Base-by-base conservation (phyloP, 2,329 filamentous ascomycete genomes). In the Aquanectria penicillioides region DNA sequence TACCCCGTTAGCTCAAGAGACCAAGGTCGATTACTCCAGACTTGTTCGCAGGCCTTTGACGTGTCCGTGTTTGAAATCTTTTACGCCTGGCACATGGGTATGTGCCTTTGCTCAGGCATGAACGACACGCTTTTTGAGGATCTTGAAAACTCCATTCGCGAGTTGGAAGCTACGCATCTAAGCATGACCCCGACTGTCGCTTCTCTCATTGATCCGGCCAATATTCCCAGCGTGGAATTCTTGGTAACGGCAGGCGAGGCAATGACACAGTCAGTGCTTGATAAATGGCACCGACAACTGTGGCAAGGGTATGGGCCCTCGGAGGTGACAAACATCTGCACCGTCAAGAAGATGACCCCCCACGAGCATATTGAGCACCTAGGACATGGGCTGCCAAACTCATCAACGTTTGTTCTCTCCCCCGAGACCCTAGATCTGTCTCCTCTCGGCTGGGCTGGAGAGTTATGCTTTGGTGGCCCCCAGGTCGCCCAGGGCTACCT, bases 61-160 rank as follows among this genome's bases (percentile, higher is more conserved):
- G 88, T 96, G 2, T 96, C 92, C 0, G 90, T 96, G 0, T 96
- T 96, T 71, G 93, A 97, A 69, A 94, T 96, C 12, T 94, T 97
- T 72, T 96, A 92, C 67, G 81, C 92, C 0, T 96, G 93, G 90
- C 84, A 85, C 41, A 82, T 83, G 28, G 92, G 92, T 4, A 92
- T 94, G 80, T 90, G 89, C 59, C 80, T 97, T 11, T 97, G 91
- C 70, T 86, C 90, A 2, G 89, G 88, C 0, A 84, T 81, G 0
- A 93, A 94, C 65, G 90, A 95, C 66, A 83, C 86, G 2, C 76
- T 96, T 0, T 92, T 94, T 67, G 81, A 81, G 33, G 88, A 96
- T 66, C 78, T 96, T 8, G 91, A 93, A 71, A 73, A 77, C 17
- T 81, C 87, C 0, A 91, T 96, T 53, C 81, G 86, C 3, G 71